phyloP scores from a whole-genome alignment of 75 land plant genomes.

The Selaginella tamariscina region DNA sequence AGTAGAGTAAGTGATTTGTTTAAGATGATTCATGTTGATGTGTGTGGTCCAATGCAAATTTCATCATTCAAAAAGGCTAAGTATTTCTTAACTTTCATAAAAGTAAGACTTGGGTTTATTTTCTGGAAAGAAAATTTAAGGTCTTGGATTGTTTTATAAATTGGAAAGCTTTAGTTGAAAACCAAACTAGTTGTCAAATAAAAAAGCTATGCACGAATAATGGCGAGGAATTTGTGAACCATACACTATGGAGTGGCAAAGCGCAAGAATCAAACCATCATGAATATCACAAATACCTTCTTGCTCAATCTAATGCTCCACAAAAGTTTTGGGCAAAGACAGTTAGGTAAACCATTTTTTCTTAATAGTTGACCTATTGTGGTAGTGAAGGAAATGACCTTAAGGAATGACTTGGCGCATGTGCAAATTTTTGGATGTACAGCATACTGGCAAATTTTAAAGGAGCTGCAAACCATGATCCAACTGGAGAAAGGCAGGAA shows the following conservation, averaged over 20 bases:
- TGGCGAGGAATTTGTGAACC: not conserved
- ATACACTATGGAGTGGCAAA: not conserved
- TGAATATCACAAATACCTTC: not conserved
- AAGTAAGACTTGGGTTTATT: not conserved
- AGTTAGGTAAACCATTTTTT: not conserved
- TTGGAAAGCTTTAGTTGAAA: not conserved
- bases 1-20: not conserved
- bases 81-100: not conserved
- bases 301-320: not conserved
- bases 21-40: not conserved
- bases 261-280: not conserved
- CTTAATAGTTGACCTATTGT: not conserved
- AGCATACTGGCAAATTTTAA: not conserved
- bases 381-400: not conserved
- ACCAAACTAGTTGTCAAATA: not conserved
- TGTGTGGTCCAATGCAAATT: not conserved
- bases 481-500: not conserved
- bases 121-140: not conserved
- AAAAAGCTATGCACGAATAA: not conserved
- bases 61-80: not conserved
- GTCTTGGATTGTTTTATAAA: constrained; percentile 1
- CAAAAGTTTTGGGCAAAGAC: not conserved
- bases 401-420: not conserved
- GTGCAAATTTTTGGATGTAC: not conserved
- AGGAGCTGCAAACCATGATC: too few species aligned